A percentile compares a stretch with the other conserved stretches of the same genome.
Evolutionary conservation across 495 filamentous ascomycete genomes (phyloP).

Genomic region (Ramalina intermedia): DNA sequence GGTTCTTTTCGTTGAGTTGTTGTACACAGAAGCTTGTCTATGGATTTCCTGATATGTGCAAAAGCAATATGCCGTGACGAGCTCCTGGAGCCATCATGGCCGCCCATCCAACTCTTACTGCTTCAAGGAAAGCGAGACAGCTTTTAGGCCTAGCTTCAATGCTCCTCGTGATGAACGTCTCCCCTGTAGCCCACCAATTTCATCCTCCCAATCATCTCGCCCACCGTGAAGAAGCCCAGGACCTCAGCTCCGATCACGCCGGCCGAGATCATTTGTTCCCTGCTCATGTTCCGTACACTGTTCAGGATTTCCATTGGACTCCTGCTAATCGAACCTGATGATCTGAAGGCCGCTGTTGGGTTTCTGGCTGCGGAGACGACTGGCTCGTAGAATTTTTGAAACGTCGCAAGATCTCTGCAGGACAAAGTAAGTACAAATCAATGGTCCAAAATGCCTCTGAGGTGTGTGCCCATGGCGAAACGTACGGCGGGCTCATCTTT

Average conservation of each 20-base stretch:
- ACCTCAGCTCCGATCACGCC: slow-evolving; percentile 75
- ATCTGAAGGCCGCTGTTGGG: slow-evolving; percentile 36
- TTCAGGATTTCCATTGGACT: slow-evolving; percentile 38
- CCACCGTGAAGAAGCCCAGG: slow-evolving; percentile 92
- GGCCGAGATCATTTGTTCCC: slow-evolving; percentile 47
- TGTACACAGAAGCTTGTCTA: slow-evolving; percentile 13
- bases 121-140: neutral
- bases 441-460: neutral
- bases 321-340: slow-evolving; percentile 5
- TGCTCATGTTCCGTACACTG: slow-evolving; percentile 52
- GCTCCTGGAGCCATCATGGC: neutral
- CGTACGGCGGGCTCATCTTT: slow-evolving; percentile 91
- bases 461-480: slow-evolving; percentile 5
- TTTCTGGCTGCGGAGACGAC: slow-evolving; percentile 51
- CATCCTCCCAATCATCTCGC: slow-evolving; percentile 87
- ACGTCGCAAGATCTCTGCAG: slow-evolving; percentile 54
- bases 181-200: slow-evolving; percentile 90
- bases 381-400: slow-evolving; percentile 78
- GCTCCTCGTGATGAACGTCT: slow-evolving; percentile 29
- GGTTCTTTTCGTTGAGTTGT: slow-evolving; percentile 1
- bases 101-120: neutral
- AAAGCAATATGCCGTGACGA: neutral
- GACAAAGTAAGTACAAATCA: neutral
- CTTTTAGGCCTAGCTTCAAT: neutral
- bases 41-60: slow-evolving; percentile 12